A percentile compares a stretch with the other conserved stretches of the same genome.
Conservation (phyloP, 2,329 filamentous ascomycete species). For the Cercospora zeae-maydis region DNA sequence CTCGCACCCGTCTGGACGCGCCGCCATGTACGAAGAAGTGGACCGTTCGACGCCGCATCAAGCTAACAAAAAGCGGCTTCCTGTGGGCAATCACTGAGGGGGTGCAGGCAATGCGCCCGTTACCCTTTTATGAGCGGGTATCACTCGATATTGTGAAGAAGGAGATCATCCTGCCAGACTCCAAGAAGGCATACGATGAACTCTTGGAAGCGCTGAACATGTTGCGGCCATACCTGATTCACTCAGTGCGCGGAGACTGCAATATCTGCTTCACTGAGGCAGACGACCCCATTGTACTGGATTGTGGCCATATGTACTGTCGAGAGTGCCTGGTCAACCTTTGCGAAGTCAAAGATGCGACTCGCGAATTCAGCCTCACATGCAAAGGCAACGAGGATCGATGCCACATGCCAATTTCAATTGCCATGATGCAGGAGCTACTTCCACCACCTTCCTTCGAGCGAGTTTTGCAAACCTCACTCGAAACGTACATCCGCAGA, state of each 20-base stretch:
- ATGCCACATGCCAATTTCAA: neutral
- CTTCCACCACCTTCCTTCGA: neutral
- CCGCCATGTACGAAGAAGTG: neutral
- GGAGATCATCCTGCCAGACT: neutral
- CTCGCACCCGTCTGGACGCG: neutral
- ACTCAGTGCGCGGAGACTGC: neutral
- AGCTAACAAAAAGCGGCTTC: neutral
- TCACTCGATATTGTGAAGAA: neutral
- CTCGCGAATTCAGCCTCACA: neutral
- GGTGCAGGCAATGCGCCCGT: neutral
- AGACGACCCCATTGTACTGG: neutral
- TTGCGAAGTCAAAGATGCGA: neutral
- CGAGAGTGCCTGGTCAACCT: neutral
- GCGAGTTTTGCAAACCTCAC: neutral
- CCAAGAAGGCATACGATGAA: neutral
- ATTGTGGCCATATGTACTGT: conserved; percentile 3
- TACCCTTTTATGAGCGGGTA: neutral
- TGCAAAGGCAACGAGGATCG: neutral
- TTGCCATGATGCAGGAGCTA: neutral
- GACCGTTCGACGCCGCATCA: neutral
- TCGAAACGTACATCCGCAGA: neutral
- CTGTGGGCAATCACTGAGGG: neutral
- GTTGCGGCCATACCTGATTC: neutral
- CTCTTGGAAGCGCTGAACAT: neutral
- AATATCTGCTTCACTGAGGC: neutral